Conservation (phyloP, 768 basidiomycete species). For the Fomitopsis pulvina region DNA sequence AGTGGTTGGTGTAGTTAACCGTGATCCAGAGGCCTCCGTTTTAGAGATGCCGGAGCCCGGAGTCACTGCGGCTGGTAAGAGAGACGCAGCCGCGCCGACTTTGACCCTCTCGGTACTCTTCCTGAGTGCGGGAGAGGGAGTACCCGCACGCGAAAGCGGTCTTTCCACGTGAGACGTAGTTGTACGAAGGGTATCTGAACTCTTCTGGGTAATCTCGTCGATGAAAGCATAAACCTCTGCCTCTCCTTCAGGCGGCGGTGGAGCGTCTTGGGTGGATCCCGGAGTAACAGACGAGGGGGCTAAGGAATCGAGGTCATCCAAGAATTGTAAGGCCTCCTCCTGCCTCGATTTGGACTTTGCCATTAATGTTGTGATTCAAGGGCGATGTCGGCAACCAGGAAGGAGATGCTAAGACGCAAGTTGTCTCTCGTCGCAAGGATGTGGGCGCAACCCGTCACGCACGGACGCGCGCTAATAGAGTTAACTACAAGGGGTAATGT, state of each 20-base stretch:
- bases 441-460: too few relatives aligned
- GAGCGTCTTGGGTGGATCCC: slow-evolving; percentile 21
- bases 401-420: too few relatives aligned
- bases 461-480: too few relatives aligned
- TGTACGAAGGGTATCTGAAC: slow-evolving; percentile 65
- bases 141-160: slow-evolving; percentile 57
- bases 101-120: slow-evolving; percentile 76
- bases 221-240: slow-evolving; percentile 87
- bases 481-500: too few relatives aligned
- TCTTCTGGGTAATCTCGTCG: slow-evolving; percentile 92
- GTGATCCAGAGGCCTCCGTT: slow-evolving; percentile 19
- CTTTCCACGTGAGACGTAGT: slow-evolving; percentile 51
- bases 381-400: too few relatives aligned
- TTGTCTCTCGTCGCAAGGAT: too few relatives aligned
- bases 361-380: slow-evolving; percentile 30
- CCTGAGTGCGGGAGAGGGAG: slow-evolving; percentile 48
- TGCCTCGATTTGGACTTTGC: slow-evolving; percentile 67
- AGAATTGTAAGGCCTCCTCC: slow-evolving; percentile 85
- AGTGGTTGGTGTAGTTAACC: slow-evolving; percentile 12
- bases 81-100: slow-evolving; percentile 39
- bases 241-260: slow-evolving; percentile 43
- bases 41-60: slow-evolving; percentile 19
- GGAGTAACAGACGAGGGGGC: slow-evolving; percentile 19
- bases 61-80: slow-evolving; percentile 24
- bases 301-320: slow-evolving; percentile 90